phyloP scores from a whole-genome alignment of 2,329 filamentous ascomycete species.

The Rosellinia necatrix region DNA sequence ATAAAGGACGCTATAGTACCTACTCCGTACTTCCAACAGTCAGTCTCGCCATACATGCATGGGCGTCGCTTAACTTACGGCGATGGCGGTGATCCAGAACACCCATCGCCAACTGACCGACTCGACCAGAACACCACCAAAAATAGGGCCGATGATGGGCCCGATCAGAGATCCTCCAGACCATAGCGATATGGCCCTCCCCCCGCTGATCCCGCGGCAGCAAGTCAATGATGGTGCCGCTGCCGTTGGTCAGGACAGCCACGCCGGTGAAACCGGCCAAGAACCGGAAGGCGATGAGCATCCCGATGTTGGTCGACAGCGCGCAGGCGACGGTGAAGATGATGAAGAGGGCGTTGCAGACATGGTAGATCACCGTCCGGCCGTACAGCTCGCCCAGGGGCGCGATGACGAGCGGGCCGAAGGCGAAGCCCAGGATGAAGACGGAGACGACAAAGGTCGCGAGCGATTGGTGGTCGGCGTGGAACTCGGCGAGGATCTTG shows the following conservation, averaged over 20 bases:
- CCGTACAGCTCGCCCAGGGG: slow-evolving; percentile 54
- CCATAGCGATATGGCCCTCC: slow-evolving; percentile 42
- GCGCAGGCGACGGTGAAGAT: slow-evolving; percentile 48
- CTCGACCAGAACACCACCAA: slow-evolving; percentile 40
- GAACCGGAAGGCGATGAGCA: slow-evolving; percentile 12
- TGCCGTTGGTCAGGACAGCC: slow-evolving; percentile 53
- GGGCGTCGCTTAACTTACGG: slow-evolving; percentile 25
- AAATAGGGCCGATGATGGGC: slow-evolving; percentile 51
- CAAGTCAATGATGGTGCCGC: slow-evolving; percentile 55
- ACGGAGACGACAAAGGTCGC: slow-evolving; percentile 62
- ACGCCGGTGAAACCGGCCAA: slow-evolving; percentile 51
- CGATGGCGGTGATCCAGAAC: slow-evolving; percentile 42
- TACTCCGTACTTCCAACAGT: slow-evolving; percentile 2
- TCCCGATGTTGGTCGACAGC: slow-evolving; percentile 30
- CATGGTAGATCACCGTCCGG: slow-evolving; percentile 47
- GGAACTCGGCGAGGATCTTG: slow-evolving; percentile 59
- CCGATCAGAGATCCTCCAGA: slow-evolving; percentile 44
- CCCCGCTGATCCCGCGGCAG: slow-evolving; percentile 42
- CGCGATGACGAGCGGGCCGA: slow-evolving; percentile 53
- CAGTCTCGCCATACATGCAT: neutral
- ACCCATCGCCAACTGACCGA: slow-evolving; percentile 53
- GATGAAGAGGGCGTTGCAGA: slow-evolving; percentile 49
- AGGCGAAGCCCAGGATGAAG: slow-evolving; percentile 58
- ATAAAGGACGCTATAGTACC: slow-evolving; percentile 16
- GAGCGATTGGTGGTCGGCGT: slow-evolving; percentile 49